A percentile compares a stretch with the other conserved stretches of the same genome.
Conservation (phyloP, 2,329 filamentous ascomycete species). For the Ophiostoma montium region DNA sequence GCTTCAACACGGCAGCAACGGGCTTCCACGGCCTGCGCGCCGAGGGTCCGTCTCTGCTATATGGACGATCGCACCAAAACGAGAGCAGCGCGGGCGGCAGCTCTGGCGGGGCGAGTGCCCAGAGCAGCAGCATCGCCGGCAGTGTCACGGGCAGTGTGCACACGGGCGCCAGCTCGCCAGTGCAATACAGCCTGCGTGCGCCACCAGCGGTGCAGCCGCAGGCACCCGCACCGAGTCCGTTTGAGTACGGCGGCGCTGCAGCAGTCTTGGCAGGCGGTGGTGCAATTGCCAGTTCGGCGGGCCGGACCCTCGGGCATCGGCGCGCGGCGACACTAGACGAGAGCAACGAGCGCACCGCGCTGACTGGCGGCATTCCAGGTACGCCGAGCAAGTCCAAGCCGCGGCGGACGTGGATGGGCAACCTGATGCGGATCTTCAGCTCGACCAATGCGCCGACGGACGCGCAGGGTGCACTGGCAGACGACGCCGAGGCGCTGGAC, state of each 20-base stretch:
- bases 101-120: neutral
- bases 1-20: conserved; percentile 26
- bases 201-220: neutral
- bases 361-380: conserved; percentile 32
- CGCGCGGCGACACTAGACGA: neutral
- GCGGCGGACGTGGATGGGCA: conserved; percentile 52
- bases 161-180: neutral
- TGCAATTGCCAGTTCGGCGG: neutral
- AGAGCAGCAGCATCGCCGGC: neutral
- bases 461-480: neutral
- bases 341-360: conserved; percentile 18
- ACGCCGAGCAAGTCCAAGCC: conserved; percentile 45
- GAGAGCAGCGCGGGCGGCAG: conserved; percentile 3
- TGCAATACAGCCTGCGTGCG: neutral
- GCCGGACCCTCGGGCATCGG: neutral
- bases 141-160: neutral
- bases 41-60: conserved; percentile 36
- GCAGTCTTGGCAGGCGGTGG: no score
- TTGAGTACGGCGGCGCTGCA: conserved; percentile 4
- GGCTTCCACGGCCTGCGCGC: conserved; percentile 37
- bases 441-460: neutral
- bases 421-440: conserved; percentile 48
- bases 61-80: conserved; percentile 18
- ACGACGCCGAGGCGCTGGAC: neutral
- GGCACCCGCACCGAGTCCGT: neutral